Base-by-base conservation (phyloP, 805 yeast genomes). In the Sugiyamaella smithiae region DNA sequence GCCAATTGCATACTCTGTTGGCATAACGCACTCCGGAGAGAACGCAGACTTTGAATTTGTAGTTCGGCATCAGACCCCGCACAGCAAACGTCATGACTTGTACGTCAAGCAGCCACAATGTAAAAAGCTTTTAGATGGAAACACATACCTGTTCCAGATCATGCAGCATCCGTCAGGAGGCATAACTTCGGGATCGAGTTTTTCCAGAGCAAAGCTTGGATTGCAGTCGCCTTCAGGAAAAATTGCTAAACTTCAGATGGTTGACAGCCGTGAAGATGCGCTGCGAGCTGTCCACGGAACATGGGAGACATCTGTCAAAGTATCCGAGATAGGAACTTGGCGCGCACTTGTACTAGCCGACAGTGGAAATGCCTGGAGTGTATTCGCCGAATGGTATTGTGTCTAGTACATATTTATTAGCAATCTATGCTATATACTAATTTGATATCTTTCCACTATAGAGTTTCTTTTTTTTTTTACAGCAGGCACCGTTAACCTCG, bases 301-400 rank as follows among this genome's bases (percentile, higher is more conserved):
- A 0, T 87, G 84, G 81, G 83, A 77, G 51, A 63, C 77, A n/a
- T 71, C 75, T 36, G 69, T 85, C 20, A 76, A 77, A 50, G 72
- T 88, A 49, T 76, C 75, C 52, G 97, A 90, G 62, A 64, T 68
- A 1, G 99, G 99, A 1, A 64, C 75, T 14, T 93, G 96, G 88
- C 76, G 90, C 49, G 91, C 88, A 1, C 75, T 90, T 41, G 88
- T 88, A 0, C 78, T 85, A 33, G 84, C 88, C 7, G 91, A 88
- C 54, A 78, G 82, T 35, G 87, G 86, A 3, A 75, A 75, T 47
- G 82, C 88, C 46, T 87, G 96, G 88, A 84, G 88, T 59, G 88
- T 86, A 2, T 88, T 87, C 67, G 89, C 95, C 11, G 96, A 89
- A 66, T 91, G 99, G 99, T 71, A 72, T 26, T 84, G 91, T 65